A percentile compares a stretch with the other conserved stretches of the same genome.
phyloP scores from a whole-genome alignment of 1,284 basidiomycete species.

The Cryptococcus amylolentus region DNA sequence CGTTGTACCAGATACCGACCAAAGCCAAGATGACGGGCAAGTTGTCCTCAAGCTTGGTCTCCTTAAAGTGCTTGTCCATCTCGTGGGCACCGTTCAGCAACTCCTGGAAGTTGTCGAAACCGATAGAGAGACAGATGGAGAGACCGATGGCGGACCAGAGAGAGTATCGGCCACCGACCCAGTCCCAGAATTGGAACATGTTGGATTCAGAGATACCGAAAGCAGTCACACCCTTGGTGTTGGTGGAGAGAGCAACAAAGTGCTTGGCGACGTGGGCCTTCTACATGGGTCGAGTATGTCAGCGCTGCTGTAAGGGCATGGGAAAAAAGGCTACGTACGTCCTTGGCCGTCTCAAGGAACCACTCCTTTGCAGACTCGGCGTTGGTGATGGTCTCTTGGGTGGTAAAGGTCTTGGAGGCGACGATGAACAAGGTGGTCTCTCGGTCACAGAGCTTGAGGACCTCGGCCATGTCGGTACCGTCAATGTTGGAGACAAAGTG shows the following conservation, averaged over 20 bases:
- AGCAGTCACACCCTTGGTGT: conserved; percentile 87
- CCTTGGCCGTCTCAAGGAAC: conserved; percentile 82
- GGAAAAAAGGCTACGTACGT: conserved; percentile 50
- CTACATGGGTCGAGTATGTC: conserved; percentile 29
- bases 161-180: conserved; percentile 98
- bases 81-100: conserved; percentile 89
- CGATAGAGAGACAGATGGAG: conserved; percentile 87
- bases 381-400: conserved; percentile 99
- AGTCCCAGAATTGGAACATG: conserved; percentile 99
- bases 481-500: conserved; percentile 98
- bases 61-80: conserved; percentile 96
- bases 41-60: conserved; percentile 83
- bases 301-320: conserved; percentile 1
- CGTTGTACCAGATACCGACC: conserved; percentile 98
- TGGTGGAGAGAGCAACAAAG: conserved; percentile 96
- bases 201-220: conserved; percentile 90
- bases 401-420: conserved; percentile 97
- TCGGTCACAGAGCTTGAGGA: conserved; percentile 73
- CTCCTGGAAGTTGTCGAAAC: conserved; percentile 89
- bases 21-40: conserved; percentile 86
- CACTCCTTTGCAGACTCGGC: conserved; percentile 89
- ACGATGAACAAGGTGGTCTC: conserved; percentile 97
- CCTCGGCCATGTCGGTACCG: conserved; percentile 94
- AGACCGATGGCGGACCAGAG: conserved; percentile 98
- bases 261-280: conserved; percentile 95